phyloP scores from a whole-genome alignment of 225 moss, liverwort and hornwort genomes.

The Straminergon stramineum region DNA sequence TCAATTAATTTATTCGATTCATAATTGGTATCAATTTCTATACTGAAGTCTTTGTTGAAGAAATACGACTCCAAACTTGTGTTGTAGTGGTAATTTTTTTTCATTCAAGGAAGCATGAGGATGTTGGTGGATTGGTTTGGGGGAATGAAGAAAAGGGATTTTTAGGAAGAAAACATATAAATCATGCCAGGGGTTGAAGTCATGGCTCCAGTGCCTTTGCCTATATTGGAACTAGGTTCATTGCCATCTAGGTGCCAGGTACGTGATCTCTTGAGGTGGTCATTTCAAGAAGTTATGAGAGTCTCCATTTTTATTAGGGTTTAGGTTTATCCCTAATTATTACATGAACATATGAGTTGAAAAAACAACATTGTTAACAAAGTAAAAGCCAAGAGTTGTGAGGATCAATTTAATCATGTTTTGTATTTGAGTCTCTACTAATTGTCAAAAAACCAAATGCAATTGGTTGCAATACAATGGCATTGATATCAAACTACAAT shows the following conservation, averaged over 20 bases:
- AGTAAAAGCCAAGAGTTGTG: background rate
- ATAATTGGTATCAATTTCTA: background rate
- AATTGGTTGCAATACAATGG: background rate
- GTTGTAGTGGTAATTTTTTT: background rate
- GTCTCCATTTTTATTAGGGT: background rate
- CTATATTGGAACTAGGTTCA: background rate
- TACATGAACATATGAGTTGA: background rate
- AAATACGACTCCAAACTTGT: background rate
- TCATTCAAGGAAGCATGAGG: background rate
- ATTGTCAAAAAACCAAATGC: background rate
- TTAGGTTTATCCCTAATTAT: background rate
- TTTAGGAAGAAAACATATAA: background rate
- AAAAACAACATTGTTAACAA: background rate
- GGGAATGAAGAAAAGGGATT: background rate
- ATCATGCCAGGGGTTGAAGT: constrained; percentile 29
- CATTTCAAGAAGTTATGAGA: background rate
- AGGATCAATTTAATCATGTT: background rate
- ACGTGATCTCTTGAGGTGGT: background rate
- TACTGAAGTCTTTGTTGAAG: background rate
- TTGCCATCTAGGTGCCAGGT: constrained; percentile 19
- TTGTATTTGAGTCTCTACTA: background rate
- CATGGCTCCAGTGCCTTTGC: constrained; percentile 6
- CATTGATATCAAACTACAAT: background rate
- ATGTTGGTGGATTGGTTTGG: background rate
- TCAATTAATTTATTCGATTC: background rate